Evolutionary conservation across 2,329 filamentous ascomycete species (phyloP), one percentile per base, ranked within the genome.

Genomic region (Stachybotrys elegans): DNA sequence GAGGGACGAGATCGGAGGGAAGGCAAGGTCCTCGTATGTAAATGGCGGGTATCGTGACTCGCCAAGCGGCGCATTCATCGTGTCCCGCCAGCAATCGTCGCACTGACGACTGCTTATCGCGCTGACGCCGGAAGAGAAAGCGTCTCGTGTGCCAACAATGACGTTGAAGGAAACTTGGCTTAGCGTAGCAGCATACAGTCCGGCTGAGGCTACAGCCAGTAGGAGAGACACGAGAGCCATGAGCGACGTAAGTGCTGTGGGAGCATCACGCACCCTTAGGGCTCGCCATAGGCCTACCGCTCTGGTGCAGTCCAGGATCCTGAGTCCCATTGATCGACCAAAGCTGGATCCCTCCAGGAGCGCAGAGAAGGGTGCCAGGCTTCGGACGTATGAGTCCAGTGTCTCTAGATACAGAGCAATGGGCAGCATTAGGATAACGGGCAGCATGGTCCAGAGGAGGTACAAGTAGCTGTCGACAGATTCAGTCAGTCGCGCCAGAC

Each of bases 41-140:
- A 65, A 69, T 0, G 42, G 39, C 0, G 68, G 65, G 19, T 63
- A 69, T 0, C 60, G 55, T 1, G 64, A 48, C 34, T 66, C 63
- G 4, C 53, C 59, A 4, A 70, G 48, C 0, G 65, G 62, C 1
- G 65, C 57, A 6, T 60, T 48, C 4, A 58, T 47, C 0, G 58
- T 61, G 16, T 64, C 64, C n/a, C 58, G 42, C 14, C 37, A 49
- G 16, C 57, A 58, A 49, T 55, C 11, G 22, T 48, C 51, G 32
- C 56, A 49, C 52, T 57, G 5, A 51, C 44, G 6, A 54, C 40
- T 16, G 8, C 50, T 55, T 35, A 59, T 61, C 27, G 52, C 52
- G 29, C 67, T 66, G 42, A 58, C 60, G 22, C 66, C 61, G n/a
- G n/a, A n/a, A n/a, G n/a, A n/a, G n/a, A n/a, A n/a, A n/a, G n/a